Evolutionary conservation across 345 rosid species (phyloP).

Genomic region (Kandelia obovata): DNA sequence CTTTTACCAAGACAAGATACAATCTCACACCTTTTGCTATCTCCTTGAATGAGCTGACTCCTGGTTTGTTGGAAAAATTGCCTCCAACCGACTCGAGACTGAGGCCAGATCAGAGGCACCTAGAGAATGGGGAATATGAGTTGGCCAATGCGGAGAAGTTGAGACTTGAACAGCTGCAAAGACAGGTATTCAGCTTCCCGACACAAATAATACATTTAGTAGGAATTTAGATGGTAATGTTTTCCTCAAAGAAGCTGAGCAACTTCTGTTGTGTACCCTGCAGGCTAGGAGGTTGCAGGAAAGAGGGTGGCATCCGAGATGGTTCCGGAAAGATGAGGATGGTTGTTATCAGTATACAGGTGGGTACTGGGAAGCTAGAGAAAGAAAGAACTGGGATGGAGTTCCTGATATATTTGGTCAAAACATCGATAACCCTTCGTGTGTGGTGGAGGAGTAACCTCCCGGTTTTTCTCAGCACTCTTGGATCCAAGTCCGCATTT

Average conservation of each 20-base stretch:
- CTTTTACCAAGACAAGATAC: slow-evolving; percentile 84
- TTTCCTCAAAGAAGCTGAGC: background rate
- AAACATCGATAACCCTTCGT: slow-evolving; percentile 34
- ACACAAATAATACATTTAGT: background rate
- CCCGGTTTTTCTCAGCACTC: background rate
- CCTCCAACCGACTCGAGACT: slow-evolving; percentile 98
- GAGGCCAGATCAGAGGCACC: slow-evolving; percentile 93
- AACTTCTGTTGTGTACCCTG: slow-evolving; percentile 10
- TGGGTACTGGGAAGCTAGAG: slow-evolving; percentile 96
- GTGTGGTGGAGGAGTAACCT: slow-evolving; percentile 33
- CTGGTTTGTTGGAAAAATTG: slow-evolving; percentile 65
- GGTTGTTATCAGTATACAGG: slow-evolving; percentile 77
- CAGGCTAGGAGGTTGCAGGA: slow-evolving; percentile 98
- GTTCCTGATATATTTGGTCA: slow-evolving; percentile 80
- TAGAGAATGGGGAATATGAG: slow-evolving; percentile 94
- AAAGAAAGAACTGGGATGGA: slow-evolving; percentile 58
- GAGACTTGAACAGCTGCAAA: slow-evolving; percentile 91
- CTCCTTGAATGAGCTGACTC: slow-evolving; percentile 81
- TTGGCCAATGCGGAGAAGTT: slow-evolving; percentile 88
- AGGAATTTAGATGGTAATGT: background rate
- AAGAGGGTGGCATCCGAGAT: slow-evolving; percentile 96
- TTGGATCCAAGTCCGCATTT: background rate
- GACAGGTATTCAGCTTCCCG: slow-evolving; percentile 61
- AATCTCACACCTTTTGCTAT: slow-evolving; percentile 88
- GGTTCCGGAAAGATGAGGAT: slow-evolving; percentile 84